Evolutionary conservation across 129 eudicot species (phyloP).

Genomic region (Apium graveolens): DNA sequence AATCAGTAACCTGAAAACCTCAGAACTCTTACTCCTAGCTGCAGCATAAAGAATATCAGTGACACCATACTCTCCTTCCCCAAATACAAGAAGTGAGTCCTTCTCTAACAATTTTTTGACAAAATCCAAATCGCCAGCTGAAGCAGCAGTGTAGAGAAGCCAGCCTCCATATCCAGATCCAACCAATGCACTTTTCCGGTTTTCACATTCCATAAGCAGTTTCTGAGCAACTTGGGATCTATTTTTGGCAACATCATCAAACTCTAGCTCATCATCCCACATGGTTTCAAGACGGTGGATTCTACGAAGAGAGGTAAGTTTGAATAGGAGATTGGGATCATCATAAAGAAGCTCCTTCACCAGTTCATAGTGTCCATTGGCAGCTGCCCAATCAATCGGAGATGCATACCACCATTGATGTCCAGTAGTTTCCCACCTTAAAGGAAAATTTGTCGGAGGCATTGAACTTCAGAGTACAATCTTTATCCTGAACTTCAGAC

Average conservation of each 20-base stretch:
- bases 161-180: constrained; percentile 96
- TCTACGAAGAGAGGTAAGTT: constrained; percentile 74
- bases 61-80: constrained; percentile 87
- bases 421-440: constrained; percentile 94
- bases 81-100: constrained; percentile 64
- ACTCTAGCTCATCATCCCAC: constrained; percentile 73
- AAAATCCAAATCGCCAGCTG: constrained; percentile 84
- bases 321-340: constrained; percentile 74
- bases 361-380: constrained; percentile 76
- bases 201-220: constrained; percentile 53
- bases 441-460: constrained; percentile 53
- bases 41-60: constrained; percentile 87
- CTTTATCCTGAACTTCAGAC: background rate
- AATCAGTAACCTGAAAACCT: constrained; percentile 60
- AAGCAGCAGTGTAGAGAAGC: constrained; percentile 90
- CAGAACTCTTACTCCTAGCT: constrained; percentile 64
- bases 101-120: constrained; percentile 49
- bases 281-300: constrained; percentile 76
- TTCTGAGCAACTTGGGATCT: constrained; percentile 60
- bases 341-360: constrained; percentile 69
- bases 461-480: constrained; percentile 5
- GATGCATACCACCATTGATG: constrained; percentile 98
- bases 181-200: constrained; percentile 49
- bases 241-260: constrained; percentile 45
- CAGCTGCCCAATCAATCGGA: constrained; percentile 85